Percentiles rank a stretch among this genome's conserved stretches.
Conservation (phyloP, 1,284 basidiomycete species). For the Fomitopsis betulina region DNA sequence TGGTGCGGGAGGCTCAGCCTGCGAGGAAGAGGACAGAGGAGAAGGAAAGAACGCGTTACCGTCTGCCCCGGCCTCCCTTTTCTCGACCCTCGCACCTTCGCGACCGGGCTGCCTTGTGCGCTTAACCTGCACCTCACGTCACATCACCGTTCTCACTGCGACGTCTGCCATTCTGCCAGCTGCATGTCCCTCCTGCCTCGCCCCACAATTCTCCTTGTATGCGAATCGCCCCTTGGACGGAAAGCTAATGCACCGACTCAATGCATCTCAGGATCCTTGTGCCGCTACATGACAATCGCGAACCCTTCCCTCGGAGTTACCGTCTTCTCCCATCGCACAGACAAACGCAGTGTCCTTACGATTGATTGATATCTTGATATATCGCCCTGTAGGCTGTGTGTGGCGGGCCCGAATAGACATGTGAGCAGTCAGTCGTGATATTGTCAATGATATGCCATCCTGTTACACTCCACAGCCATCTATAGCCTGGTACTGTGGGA, state of each 20-base stretch:
- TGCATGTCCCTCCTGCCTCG: neutral
- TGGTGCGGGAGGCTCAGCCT: slow-evolving; percentile 12
- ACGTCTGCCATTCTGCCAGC: neutral
- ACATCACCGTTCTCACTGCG: neutral
- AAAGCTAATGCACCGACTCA: neutral
- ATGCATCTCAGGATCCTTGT: neutral
- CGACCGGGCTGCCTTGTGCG: neutral
- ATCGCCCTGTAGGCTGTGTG: neutral
- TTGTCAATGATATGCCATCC: too few relatives aligned
- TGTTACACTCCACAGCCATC: neutral
- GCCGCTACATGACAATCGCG: neutral
- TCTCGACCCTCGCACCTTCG: neutral
- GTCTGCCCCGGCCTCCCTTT: neutral
- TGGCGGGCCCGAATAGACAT: neutral
- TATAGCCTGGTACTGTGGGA: neutral
- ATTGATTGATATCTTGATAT: too few relatives aligned
- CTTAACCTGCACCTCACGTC: neutral
- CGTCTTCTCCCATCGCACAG: neutral
- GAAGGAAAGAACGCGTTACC: neutral
- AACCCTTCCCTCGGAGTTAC: neutral
- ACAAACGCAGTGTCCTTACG: neutral
- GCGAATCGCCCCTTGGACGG: neutral
- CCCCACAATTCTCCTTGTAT: neutral
- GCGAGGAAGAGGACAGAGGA: slow-evolving; percentile 7
- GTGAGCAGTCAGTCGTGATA: neutral